Conservation (phyloP, 768 basidiomycete genomes). For the Chiua virens region DNA sequence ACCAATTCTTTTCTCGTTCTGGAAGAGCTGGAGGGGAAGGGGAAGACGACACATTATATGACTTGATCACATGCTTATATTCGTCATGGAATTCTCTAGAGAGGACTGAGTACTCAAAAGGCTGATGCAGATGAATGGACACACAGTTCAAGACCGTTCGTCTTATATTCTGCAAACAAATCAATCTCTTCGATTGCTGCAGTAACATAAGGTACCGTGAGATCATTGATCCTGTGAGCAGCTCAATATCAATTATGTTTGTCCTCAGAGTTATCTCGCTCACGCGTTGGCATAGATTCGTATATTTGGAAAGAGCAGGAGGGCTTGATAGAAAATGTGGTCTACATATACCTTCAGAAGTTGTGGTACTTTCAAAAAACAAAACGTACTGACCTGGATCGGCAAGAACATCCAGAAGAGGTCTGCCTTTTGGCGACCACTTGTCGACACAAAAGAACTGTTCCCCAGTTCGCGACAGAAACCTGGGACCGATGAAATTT, state of each 20-base stretch:
- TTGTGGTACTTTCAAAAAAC: not conserved
- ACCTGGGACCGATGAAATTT: constrained; percentile 58
- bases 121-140: constrained; percentile 18
- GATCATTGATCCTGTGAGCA: constrained; percentile 58
- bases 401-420: constrained; percentile 74
- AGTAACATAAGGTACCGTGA: constrained; percentile 81
- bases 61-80: constrained; percentile 57
- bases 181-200: constrained; percentile 71
- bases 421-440: constrained; percentile 65
- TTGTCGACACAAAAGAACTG: constrained; percentile 75
- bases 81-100: constrained; percentile 55
- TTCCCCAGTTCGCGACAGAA: constrained; percentile 78
- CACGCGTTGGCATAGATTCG: constrained; percentile 82
- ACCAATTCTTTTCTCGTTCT: constrained; percentile 45
- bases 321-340: constrained; percentile 71
- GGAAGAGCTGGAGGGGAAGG: constrained; percentile 46
- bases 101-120: constrained; percentile 4
- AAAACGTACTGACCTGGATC: constrained; percentile 58
- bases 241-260: not conserved
- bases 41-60: constrained; percentile 44
- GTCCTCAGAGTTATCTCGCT: constrained; percentile 19
- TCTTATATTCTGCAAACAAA: constrained; percentile 55
- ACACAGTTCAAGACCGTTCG: constrained; percentile 64
- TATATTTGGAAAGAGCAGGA: constrained; percentile 64
- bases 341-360: constrained; percentile 40